Evolutionary conservation across 2,329 filamentous ascomycete genomes (phyloP).

Genomic region (Phialophora chinensis): DNA sequence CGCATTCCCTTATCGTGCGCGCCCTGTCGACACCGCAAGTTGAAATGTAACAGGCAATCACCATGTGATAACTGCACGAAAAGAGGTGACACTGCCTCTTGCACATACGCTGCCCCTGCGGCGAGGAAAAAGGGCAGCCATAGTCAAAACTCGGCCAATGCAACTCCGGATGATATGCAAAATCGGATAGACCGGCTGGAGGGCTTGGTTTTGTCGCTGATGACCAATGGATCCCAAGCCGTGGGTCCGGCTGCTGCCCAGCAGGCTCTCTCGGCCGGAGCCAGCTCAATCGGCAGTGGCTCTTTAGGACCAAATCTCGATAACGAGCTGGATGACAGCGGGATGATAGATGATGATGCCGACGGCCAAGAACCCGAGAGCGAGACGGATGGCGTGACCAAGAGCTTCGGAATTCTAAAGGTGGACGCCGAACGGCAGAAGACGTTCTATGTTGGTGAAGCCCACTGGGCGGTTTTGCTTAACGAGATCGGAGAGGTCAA

Average conservation of each 20-base stretch:
- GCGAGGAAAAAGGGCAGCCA: slow-evolving; percentile 71
- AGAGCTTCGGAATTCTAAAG: slow-evolving; percentile 80
- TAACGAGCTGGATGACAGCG: slow-evolving; percentile 41
- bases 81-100: slow-evolving; percentile 78
- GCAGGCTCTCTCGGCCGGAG: slow-evolving; percentile 46
- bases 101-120: slow-evolving; percentile 78
- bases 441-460: slow-evolving; percentile 79
- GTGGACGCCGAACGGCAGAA: slow-evolving; percentile 77
- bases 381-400: slow-evolving; percentile 72
- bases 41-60: slow-evolving; percentile 91
- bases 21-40: slow-evolving; percentile 87
- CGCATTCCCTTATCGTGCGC: slow-evolving; percentile 89
- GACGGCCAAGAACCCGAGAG: slow-evolving; percentile 67
- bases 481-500: slow-evolving; percentile 91
- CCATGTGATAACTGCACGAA: slow-evolving; percentile 96
- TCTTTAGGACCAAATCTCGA: slow-evolving; percentile 48
- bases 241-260: slow-evolving; percentile 65
- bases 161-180: slow-evolving; percentile 93
- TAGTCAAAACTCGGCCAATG: slow-evolving; percentile 57
- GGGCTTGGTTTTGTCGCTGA: slow-evolving; percentile 86
- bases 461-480: slow-evolving; percentile 82
- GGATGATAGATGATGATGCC: slow-evolving; percentile 56
- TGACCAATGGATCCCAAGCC: slow-evolving; percentile 81
- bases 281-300: slow-evolving; percentile 52
- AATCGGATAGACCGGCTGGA: slow-evolving; percentile 95